A percentile compares a stretch with the other conserved stretches of the same genome.
phyloP scores from a whole-genome alignment of 2,329 filamentous ascomycete genomes.

The Coleophoma cylindrospora region DNA sequence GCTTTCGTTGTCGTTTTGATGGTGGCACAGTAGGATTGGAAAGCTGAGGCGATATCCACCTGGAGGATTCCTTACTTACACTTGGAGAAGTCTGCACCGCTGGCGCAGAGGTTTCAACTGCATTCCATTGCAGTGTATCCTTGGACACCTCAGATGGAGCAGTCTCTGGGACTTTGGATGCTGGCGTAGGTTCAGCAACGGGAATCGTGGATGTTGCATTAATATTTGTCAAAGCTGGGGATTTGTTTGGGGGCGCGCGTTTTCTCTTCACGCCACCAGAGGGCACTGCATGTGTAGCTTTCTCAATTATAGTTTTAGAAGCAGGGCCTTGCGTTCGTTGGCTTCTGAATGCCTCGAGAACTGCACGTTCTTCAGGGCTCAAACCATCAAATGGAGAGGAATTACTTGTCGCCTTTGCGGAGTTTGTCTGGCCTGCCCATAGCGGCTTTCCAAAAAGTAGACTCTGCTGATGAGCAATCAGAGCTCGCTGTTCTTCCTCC shows the following conservation, averaged over 20 bases:
- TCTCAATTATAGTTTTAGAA: slow-evolving; percentile 1
- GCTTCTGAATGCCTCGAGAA: slow-evolving; percentile 25
- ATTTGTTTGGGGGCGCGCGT: slow-evolving; percentile 4
- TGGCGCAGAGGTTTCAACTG: slow-evolving; percentile 12
- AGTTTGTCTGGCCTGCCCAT: slow-evolving; percentile 15
- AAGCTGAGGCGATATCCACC: too few relatives aligned
- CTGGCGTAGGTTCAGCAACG: too few relatives aligned
- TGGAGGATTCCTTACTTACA: too few relatives aligned
- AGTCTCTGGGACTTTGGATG: too few relatives aligned
- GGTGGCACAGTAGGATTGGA: slow-evolving; percentile 20
- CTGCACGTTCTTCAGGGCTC: slow-evolving; percentile 26
- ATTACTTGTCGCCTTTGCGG: slow-evolving; percentile 2
- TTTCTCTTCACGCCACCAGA: slow-evolving; percentile 1
- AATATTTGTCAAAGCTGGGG: neutral
- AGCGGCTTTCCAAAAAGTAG: slow-evolving; percentile 9
- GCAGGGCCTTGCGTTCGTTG: slow-evolving; percentile 5
- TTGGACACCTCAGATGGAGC: slow-evolving; percentile 10
- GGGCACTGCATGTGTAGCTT: neutral
- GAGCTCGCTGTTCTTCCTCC: neutral
- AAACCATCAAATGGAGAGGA: slow-evolving; percentile 17
- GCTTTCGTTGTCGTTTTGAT: slow-evolving; percentile 33
- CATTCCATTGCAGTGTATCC: slow-evolving; percentile 20
- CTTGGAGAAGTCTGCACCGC: slow-evolving; percentile 1
- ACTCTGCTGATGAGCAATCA: neutral
- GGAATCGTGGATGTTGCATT: slow-evolving; percentile 1